Evolutionary conservation across 1,284 basidiomycete species (phyloP), one percentile per base, ranked within the genome.

Genomic region (Microbotryum lychnidis-dioicae): DNA sequence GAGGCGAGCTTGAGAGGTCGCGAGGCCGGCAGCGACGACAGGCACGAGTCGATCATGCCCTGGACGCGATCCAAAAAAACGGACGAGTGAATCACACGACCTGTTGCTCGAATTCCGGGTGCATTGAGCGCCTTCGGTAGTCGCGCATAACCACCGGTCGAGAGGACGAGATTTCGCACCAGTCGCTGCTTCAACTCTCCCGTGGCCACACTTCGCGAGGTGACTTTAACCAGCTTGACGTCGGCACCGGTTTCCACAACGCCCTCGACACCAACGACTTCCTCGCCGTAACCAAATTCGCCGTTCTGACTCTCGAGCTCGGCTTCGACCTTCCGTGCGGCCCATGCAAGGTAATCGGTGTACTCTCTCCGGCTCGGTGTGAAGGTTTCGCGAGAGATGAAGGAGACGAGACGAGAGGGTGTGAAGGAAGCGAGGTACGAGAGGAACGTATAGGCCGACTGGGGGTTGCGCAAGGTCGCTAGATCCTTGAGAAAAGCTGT

Each of bases 401-500:
- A 84, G 45, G 77, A 74, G 25, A 80, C 66, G 48, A 83, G 76
- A 55, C 83, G 79, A 53, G 76, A 76, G 61, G 82, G 77, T 8
- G 63, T 59, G 54, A 67, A 65, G 54, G 77, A 78, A 62, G 82
- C 80, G 50, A 84, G 75, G 72, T 84, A 83, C 44, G 79, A 75
- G 51, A 83, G 70, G 75, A 84, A 84, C 18, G 82, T 82, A 67
- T 81, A 78, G n/a, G 79, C 77, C 14, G 82, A 83, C 58, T 77
- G 74, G 14, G 82, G 82, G 60, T 79, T 80, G 44, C 83, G 77
- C 23, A 84, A 74, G 1, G 82, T 84, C 2, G 80, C 82, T 3
- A 83, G 76, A 70, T 84, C 82, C 70, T 84, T 84, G 68, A 84
- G 77, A 69, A 82, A 83, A 73, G 79, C 82, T 63, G 63, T 68